Evolutionary conservation across 1,284 basidiomycete genomes (phyloP), one percentile per base, ranked within the genome.

Genomic region (Leccinum angustisporum): DNA sequence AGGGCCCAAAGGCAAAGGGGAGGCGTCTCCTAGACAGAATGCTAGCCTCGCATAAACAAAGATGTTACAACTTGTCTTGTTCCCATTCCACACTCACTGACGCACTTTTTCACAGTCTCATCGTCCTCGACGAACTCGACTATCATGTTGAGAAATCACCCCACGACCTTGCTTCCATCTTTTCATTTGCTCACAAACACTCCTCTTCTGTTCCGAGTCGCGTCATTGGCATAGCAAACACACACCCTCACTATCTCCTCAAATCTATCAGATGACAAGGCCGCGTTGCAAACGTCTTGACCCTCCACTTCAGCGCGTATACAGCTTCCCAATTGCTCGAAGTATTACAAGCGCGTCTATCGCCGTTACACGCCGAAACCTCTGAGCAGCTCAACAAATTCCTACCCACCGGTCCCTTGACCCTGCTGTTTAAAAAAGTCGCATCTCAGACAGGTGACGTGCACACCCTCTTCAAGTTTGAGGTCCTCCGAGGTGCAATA

Each of bases 41-140:
- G 66, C 70, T 56, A 61, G 68, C 21, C 66, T 81, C 64, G 68
- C 77, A 52, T 34, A 54, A 71, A 4, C 75, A 73, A 30, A 87
- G 86, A 81, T 90, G 85, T 90, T 91, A 68, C 56, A 78, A 6
- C 25, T 33, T 46, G 31, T 18, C 77, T 52, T 36, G 25, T 13
- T 58, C 40, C 56, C 51, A 53, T 57, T 54, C 40, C 25, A 52
- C 18, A 11, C 34, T n/a, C 54, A 7, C 34, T 64, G 27, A 67
- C 33, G 2, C 11, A n/a, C 3, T 34, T 53, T 11, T 27, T 57
- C 59, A 9, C 63, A 92, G 91, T 65, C 76, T 93, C 56, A 76
- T 93, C 55, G 80, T 93, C 54, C 83, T 93, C 33, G 91, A 93
- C 69, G 91, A 93, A 71, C 80, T 93, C 38, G 91, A 93, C 70